Evolutionary conservation across 2,329 filamentous ascomycete species (phyloP).

Genomic region (Parastagonospora nodorum): DNA sequence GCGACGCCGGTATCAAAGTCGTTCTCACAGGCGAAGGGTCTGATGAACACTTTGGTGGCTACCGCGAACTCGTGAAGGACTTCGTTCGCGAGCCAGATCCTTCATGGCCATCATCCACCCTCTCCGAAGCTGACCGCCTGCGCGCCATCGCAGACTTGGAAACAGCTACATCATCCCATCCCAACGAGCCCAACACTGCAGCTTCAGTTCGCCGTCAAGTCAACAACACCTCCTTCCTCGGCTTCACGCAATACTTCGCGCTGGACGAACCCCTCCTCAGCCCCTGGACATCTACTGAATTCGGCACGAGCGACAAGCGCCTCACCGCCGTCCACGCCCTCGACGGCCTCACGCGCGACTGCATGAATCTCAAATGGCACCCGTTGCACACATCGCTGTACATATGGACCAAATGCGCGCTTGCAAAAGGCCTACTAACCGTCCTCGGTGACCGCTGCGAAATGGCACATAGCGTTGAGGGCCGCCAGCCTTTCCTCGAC

Average conservation of each 20-base stretch:
- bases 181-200: conserved; percentile 17
- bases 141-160: conserved; percentile 12
- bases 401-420: conserved; percentile 26
- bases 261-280: conserved; percentile 11
- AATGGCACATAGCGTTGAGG: conserved; percentile 51
- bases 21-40: conserved; percentile 60
- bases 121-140: conserved; percentile 19
- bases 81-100: conserved; percentile 56
- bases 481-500: conserved; percentile 49
- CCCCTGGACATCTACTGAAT: conserved; percentile 14
- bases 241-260: conserved; percentile 16
- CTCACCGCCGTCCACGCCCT: conserved; percentile 16
- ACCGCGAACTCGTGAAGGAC: conserved; percentile 54
- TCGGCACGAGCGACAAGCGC: conserved; percentile 17
- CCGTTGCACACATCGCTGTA: conserved; percentile 30
- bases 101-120: conserved; percentile 9
- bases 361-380: conserved; percentile 29
- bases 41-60: conserved; percentile 62
- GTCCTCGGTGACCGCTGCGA: conserved; percentile 54
- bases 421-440: conserved; percentile 46
- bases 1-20: conserved; percentile 57
- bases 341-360: conserved; percentile 33
- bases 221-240: conserved; percentile 20
- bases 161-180: conserved; percentile 9
- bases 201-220: conserved; percentile 15